Evolutionary conservation across 2,329 filamentous ascomycete species (phyloP).

Genomic region (Xylaria sp.): DNA sequence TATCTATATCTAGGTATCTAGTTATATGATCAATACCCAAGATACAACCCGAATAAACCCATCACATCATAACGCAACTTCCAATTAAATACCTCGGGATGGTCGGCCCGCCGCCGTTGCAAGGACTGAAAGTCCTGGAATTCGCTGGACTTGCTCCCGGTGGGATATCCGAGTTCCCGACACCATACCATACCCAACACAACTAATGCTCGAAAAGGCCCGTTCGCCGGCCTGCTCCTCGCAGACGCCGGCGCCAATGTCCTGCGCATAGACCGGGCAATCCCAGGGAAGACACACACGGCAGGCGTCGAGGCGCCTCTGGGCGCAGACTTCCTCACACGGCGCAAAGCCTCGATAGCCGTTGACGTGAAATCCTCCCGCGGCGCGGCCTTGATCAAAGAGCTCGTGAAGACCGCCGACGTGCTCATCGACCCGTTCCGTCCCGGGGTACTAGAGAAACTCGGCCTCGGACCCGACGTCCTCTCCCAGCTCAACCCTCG

Average conservation of each 20-base stretch:
- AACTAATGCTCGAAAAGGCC: slow-evolving; percentile 63
- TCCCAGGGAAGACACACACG: slow-evolving; percentile 55
- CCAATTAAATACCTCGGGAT: slow-evolving; percentile 45
- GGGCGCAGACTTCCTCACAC: slow-evolving; percentile 78
- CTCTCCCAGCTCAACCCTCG: slow-evolving; percentile 76
- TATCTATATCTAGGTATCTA: too few relatives aligned
- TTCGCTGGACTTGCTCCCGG: slow-evolving; percentile 73
- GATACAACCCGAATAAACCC: background rate
- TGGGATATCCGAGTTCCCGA: slow-evolving; percentile 47
- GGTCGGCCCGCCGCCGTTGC: slow-evolving; percentile 56
- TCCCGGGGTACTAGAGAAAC: slow-evolving; percentile 87
- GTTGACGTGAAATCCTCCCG: slow-evolving; percentile 78
- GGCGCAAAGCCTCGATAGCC: slow-evolving; percentile 82
- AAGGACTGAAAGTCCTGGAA: slow-evolving; percentile 68
- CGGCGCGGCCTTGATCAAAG: slow-evolving; percentile 74
- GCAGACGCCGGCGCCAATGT: slow-evolving; percentile 90
- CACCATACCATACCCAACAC: background rate
- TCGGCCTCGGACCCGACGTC: slow-evolving; percentile 78
- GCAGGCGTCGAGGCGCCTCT: slow-evolving; percentile 51
- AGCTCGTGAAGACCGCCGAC: slow-evolving; percentile 73
- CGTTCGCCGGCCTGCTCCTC: slow-evolving; percentile 88
- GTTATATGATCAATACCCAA: background rate
- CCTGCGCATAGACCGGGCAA: slow-evolving; percentile 82
- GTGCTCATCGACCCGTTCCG: slow-evolving; percentile 94
- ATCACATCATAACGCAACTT: background rate